phyloP scores from a whole-genome alignment of 2,329 filamentous ascomycete genomes.

The Hyphodiscus sp. region DNA sequence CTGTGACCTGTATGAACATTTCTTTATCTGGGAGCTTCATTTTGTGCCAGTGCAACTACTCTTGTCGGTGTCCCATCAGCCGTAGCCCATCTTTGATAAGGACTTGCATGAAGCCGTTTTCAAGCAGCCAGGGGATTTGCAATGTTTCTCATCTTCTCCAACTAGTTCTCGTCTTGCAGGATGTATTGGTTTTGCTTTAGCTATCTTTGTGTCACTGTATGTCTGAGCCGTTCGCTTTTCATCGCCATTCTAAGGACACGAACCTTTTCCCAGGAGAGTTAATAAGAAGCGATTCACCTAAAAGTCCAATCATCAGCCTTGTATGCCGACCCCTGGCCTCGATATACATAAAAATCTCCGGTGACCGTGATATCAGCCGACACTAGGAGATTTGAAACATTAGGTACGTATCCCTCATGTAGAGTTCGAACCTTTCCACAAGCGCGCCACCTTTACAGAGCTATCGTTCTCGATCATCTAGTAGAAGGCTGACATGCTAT shows the following conservation, averaged over 20 bases:
- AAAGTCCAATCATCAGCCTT: neutral
- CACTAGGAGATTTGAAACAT: neutral
- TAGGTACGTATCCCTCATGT: no score
- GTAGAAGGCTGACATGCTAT: neutral
- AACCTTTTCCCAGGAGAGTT: neutral
- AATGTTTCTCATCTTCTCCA: conserved; percentile 6
- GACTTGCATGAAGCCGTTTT: neutral
- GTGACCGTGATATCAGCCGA: neutral
- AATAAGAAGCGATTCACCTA: neutral
- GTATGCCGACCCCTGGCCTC: neutral
- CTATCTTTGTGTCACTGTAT: neutral
- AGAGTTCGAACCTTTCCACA: no score
- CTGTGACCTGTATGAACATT: neutral
- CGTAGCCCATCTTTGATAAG: neutral
- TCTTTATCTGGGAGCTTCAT: neutral
- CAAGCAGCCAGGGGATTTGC: conserved; percentile 5
- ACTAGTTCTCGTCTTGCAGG: conserved; percentile 11
- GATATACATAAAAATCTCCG: neutral
- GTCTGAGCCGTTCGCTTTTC: conserved; percentile 4
- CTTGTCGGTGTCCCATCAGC: neutral
- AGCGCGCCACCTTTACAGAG: no score
- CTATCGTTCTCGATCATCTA: neutral
- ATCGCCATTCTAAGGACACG: neutral
- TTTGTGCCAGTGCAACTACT: neutral
- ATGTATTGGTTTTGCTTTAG: conserved; percentile 10